Base-by-base conservation (phyloP, 768 basidiomycete genomes). In the Lactarius tabidus region DNA sequence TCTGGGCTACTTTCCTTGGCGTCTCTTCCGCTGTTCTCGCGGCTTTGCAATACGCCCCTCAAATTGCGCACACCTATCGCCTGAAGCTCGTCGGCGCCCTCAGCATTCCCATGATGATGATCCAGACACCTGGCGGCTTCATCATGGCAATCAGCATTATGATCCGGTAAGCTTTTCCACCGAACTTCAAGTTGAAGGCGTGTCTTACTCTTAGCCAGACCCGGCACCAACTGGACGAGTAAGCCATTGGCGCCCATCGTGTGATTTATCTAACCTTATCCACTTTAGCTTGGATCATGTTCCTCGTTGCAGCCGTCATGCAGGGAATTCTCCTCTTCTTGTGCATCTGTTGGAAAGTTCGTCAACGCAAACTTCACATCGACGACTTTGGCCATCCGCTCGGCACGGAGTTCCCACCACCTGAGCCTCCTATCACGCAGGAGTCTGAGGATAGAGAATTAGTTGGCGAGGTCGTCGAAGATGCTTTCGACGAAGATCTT, bases 21-120 rank as follows among this genome's bases (percentile, higher is more conserved):
- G 77, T 98, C 28, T 82, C 86, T 2, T 89, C 92, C 1, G 89
- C 92, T 3, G 41, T 87, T 1, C 83, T 97, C 6, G 90, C 94
- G 1, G 84, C 85, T 5, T 77, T 90, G 6, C 95, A 99, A 75
- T 99, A 98, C 66, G 82, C 87, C 0, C 95, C 96, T 0, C 95
- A 97, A 74, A 79, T 99, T 29, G 69, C 84, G 15, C 85, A 88
- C 66, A 98, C 95, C 1, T 97, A 89, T 70, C 78, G 77, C 6
- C 75, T 83, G 35, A 89, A 87, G 71, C 83, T 96, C 15, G 95
- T 98, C 10, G 96, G 96, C 3, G 93, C 94, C 0, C 79, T 98
- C 18, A 95, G 93, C 72, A 91, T 99, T 63, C 89, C 90, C 1
- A 98, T 93, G 86, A 98, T 99, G 96, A 77, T 85, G 56, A 91